Evolutionary conservation across 805 yeast species (phyloP), one percentile per base, ranked within the genome.

Genomic region (Geotrichum ghanense): DNA sequence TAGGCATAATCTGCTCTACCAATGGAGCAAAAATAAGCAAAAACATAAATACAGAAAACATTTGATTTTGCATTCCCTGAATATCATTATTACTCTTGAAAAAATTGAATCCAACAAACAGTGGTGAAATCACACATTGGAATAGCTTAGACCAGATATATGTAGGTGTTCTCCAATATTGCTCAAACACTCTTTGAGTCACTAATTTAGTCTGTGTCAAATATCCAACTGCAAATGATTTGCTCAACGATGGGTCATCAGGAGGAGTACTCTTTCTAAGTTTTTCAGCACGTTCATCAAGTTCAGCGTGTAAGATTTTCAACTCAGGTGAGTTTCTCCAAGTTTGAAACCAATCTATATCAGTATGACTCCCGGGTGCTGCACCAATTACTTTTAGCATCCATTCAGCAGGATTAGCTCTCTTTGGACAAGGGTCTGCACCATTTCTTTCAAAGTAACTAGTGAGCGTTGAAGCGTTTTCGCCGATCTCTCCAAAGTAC

Each of bases 371-470:
- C 20, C 64, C 69, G 44, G 66, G 67, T 39, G 62, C 67, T 47
- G 68, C 70, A 25, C 74, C 72, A 46, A 60, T 57, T n/a, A 55
- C 59, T 51, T 82, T 83, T 64, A 87, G 70, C 95, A 87, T 87
- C 92, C 94, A 87, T 67, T 86, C 95, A 12, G 89, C 90, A 25
- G 90, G 92, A 53, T 83, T 83, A 3, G 85, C 87, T 39, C 71
- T 70, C 5, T 70, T 66, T 17, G 89, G 87, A 66, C 89, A 83
- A 47, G 68, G 66, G 22, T 71, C 73, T 39, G 88, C 76, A 46
- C 87, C 88, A 52, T 81, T 63, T 3, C 61, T 59, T 61, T 82
- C 87, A 56, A 83, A 81, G 59, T 82, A 82, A 45, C 73, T 64
- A 48, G 80, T 79, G 67, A 82, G 69, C 2, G 75, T 70, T 41